These are phyloP conservation scores for Termitomyces sp. DNA, from an alignment of 1,284 basidiomycete genomes.

Conservation along the genomic window DNA sequence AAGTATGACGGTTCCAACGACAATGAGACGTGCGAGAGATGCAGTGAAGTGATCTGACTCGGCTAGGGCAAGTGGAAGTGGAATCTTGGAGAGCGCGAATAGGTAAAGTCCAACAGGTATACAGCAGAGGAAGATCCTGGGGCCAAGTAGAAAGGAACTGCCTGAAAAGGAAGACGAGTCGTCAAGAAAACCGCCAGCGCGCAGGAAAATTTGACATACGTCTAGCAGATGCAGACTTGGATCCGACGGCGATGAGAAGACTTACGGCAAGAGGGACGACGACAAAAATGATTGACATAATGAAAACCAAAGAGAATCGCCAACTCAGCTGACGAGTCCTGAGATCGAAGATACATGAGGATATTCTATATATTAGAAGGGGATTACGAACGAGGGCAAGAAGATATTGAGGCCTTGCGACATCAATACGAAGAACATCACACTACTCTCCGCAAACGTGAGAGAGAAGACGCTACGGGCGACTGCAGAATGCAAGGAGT, in stretches of 20 bases:
- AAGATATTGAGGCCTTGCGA: conserved; percentile 55
- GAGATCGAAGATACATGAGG: neutral
- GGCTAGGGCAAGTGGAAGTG: conserved; percentile 50
- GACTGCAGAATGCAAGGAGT: conserved; percentile 46
- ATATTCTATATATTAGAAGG: neutral
- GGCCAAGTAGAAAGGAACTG: conserved; percentile 18
- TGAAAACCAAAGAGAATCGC: conserved; percentile 52
- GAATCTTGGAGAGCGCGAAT: conserved; percentile 58
- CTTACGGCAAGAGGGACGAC: conserved; percentile 58
- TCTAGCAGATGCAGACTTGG: conserved; percentile 15
- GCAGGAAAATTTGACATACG: conserved; percentile 17
- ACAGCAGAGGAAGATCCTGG: conserved; percentile 40
- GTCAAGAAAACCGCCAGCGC: neutral
- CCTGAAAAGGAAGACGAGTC: conserved; percentile 16
- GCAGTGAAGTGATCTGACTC: conserved; percentile 39
- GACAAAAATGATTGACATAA: conserved; percentile 54
- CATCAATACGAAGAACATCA: conserved; percentile 62
- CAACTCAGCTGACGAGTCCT: conserved; percentile 60
- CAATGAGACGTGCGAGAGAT: conserved; percentile 60
- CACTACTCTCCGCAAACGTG: conserved; percentile 65
- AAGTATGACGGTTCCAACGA: conserved; percentile 67
- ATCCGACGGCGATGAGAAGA: conserved; percentile 46
- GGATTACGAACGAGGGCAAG: conserved; percentile 42
- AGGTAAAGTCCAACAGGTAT: conserved; percentile 54
- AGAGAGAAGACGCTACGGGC: conserved; percentile 55